phyloP scores from a whole-genome alignment of 352 stramenopile species.

The Chrysophaeum taylorii region DNA sequence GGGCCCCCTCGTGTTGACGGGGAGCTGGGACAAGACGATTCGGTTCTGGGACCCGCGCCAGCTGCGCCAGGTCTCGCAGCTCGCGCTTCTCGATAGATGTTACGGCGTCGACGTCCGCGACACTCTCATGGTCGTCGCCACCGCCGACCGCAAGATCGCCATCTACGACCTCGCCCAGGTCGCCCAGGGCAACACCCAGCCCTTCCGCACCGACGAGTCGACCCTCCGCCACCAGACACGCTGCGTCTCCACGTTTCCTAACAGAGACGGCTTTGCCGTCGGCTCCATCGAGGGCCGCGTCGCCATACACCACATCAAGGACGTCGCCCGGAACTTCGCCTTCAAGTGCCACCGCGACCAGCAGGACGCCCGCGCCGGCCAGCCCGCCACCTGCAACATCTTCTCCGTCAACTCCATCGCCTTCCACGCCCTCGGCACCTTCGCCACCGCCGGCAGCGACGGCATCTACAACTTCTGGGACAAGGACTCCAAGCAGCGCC shows the following conservation, averaged over 20 bases:
- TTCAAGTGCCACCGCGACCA: conserved; percentile 77
- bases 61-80: conserved; percentile 63
- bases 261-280: conserved; percentile 68
- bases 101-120: conserved; percentile 86
- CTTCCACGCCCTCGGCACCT: conserved; percentile 84
- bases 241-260: conserved; percentile 70
- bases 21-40: conserved; percentile 83
- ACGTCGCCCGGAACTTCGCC: conserved; percentile 49
- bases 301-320: conserved; percentile 67
- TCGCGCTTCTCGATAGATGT: conserved; percentile 79
- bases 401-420: conserved; percentile 73
- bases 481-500: conserved; percentile 89
- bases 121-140: conserved; percentile 82
- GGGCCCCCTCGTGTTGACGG: conserved; percentile 79
- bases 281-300: conserved; percentile 77
- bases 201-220: conserved; percentile 57
- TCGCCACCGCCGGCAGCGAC: conserved; percentile 84
- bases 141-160: conserved; percentile 71
- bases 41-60: conserved; percentile 91
- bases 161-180: conserved; percentile 67
- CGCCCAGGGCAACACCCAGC: conserved; percentile 67
- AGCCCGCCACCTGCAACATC: conserved; percentile 41
- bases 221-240: conserved; percentile 58
- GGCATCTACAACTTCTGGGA: conserved; percentile 95
- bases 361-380: not conserved